Percentiles rank a stretch among this genome's conserved stretches.
These are phyloP conservation scores for Hyparrhenia diplandra DNA, from an alignment of 176 grass and related monocot genomes.

Conservation along the genomic window DNA sequence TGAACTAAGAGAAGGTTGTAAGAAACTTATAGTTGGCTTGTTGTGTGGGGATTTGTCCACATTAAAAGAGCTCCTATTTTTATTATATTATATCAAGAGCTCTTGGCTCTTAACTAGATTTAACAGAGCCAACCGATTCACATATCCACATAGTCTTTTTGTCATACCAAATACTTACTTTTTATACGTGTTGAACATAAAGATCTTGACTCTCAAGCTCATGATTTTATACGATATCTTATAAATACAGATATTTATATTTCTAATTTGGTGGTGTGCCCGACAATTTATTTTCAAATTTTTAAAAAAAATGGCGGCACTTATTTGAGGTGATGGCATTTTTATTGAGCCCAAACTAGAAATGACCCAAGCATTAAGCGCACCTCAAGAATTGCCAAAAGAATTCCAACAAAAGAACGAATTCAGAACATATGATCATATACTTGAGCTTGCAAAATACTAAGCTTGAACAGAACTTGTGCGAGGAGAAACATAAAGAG, in stretches of 20 bases:
- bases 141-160: background rate
- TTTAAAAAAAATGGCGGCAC: background rate
- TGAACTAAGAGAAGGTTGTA: too few species aligned
- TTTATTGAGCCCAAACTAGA: background rate
- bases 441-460: background rate
- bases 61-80: too few species aligned
- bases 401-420: background rate
- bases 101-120: background rate
- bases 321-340: background rate
- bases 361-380: background rate
- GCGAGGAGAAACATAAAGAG: background rate
- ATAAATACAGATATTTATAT: background rate
- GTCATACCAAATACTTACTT: background rate
- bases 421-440: background rate
- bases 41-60: too few species aligned
- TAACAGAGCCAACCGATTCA: background rate
- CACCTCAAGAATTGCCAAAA: background rate
- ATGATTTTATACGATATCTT: background rate
- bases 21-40: too few species aligned
- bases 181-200: background rate
- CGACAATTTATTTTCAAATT: background rate
- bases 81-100: too few species aligned
- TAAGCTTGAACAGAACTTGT: background rate
- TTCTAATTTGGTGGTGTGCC: background rate
- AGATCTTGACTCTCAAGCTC: background rate